phyloP scores from a whole-genome alignment of 768 basidiomycete genomes.

The Suillus alpinus region DNA sequence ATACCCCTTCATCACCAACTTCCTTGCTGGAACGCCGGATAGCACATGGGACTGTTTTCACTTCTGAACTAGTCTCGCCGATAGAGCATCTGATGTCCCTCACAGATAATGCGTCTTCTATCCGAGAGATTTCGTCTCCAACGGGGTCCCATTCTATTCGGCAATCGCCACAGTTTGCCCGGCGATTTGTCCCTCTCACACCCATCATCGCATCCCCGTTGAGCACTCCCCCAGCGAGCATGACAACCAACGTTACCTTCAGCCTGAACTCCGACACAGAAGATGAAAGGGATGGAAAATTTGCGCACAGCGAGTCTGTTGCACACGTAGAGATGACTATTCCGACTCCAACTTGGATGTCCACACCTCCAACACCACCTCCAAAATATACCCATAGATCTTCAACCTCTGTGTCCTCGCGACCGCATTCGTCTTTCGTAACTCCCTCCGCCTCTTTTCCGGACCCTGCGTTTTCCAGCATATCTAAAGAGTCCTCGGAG shows the following conservation, averaged over 20 bases:
- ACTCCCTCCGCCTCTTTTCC: constrained; percentile 35
- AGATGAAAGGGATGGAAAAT: constrained; percentile 8
- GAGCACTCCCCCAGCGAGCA: constrained; percentile 44
- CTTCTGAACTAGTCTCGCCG: background rate
- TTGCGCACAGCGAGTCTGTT: background rate
- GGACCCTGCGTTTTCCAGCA: constrained; percentile 23
- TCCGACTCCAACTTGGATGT: constrained; percentile 51
- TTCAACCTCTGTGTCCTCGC: constrained; percentile 32
- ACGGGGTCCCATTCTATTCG: constrained; percentile 2
- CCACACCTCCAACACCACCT: constrained; percentile 59
- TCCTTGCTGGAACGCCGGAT: constrained; percentile 14
- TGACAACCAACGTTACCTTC: constrained; percentile 23
- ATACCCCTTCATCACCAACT: constrained; percentile 5
- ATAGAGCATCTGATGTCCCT: background rate
- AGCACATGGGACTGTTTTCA: background rate
- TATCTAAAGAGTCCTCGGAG: constrained; percentile 9
- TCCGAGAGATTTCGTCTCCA: background rate
- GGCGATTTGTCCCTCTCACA: constrained; percentile 48
- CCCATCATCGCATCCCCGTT: constrained; percentile 61
- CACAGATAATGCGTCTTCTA: background rate
- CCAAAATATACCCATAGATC: constrained; percentile 34
- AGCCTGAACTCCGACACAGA: constrained; percentile 6
- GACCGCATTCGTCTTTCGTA: constrained; percentile 45
- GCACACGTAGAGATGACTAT: constrained; percentile 17
- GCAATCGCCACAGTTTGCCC: constrained; percentile 24